phyloP scores from a whole-genome alignment of 1,284 basidiomycete genomes.

The Leccinum cinnamomeum region DNA sequence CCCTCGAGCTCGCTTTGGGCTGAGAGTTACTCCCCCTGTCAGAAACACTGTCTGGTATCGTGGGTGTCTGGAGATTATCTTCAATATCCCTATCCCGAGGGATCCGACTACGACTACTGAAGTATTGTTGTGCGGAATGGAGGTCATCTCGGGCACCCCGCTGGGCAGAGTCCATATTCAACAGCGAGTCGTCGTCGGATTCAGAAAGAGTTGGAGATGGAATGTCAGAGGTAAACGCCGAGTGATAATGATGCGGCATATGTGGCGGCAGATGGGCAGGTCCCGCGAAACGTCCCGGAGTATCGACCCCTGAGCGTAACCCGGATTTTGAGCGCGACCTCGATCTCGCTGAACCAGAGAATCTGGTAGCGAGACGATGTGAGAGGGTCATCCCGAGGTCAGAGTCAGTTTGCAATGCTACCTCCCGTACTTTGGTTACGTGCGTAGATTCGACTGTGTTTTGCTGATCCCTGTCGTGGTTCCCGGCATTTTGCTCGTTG shows the following conservation, averaged over 20 bases:
- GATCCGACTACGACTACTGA: conserved; percentile 52
- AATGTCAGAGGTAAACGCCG: conserved; percentile 29
- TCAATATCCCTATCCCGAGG: conserved; percentile 54
- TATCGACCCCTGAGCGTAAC: conserved; percentile 65
- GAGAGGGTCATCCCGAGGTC: conserved; percentile 35
- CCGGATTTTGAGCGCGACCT: conserved; percentile 45
- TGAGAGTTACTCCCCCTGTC: conserved; percentile 38
- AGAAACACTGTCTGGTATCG: conserved; percentile 42
- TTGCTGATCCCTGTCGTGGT: conserved; percentile 20
- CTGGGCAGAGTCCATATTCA: conserved; percentile 35
- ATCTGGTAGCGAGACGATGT: conserved; percentile 34
- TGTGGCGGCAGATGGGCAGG: conserved; percentile 57
- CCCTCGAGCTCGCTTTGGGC: conserved; percentile 38
- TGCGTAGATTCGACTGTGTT: conserved; percentile 21
- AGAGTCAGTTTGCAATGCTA: conserved; percentile 34
- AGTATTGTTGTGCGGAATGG: conserved; percentile 43
- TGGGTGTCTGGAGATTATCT: conserved; percentile 61
- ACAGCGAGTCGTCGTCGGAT: conserved; percentile 35
- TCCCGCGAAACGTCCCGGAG: conserved; percentile 76
- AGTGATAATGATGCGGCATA: conserved; percentile 19
- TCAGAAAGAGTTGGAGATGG: conserved; percentile 44
- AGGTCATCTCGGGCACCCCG: conserved; percentile 55
- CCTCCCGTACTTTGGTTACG: conserved; percentile 35
- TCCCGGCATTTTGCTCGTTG: conserved; percentile 33
- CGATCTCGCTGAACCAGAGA: conserved; percentile 40